Evolutionary conservation across 2,329 filamentous ascomycete genomes (phyloP), one percentile per base, ranked within the genome.

Genomic region (Dryadomyces sulphureus): DNA sequence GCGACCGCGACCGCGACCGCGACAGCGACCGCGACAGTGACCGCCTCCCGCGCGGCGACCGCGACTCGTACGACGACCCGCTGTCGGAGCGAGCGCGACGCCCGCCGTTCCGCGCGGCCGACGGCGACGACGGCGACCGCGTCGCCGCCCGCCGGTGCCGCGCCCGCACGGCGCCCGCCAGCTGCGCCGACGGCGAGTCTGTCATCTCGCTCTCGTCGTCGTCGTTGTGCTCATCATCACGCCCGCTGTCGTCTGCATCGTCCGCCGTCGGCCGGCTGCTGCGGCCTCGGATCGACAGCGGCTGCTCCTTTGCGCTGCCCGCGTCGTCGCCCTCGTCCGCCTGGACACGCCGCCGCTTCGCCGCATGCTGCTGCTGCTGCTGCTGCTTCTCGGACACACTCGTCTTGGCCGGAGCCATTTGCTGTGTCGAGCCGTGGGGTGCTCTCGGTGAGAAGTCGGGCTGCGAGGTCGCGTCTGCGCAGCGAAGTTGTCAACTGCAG

Each of bases 1-100:
- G 56, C 9, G 56, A 60, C 22, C 54, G 54, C 30, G 60, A 60
- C 47, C 56, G 59, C 17, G 53, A 55, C 40, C 52, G 55, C 25
- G 63, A 57, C 38, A 55, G 48, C 53, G 62, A 64, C 21, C 54
- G 60, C 9, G 42, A 39, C 7, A 4, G 45, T 2, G 45, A 42
- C 7, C 40, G 40, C 7, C 34, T 43, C 6, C 20, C 5, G 1
- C 38, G 35, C 14, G 17, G 46, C 7, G 34, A 43, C 32, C 39
- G 45, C 9, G 47, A 42, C 17, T 11, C 43, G 2, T 44, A 43
- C n/a, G 16, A 43, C 14, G 47, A 46, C n/a, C 12, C 12, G 2
- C 35, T 45, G 12, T 24, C 39, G 11, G 25, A 38, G 17, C 34
- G 34, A 3, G 11, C 7, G n/a, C 8, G 34, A 12, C 19, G n/a